A percentile compares a stretch with the other conserved stretches of the same genome.
phyloP scores from a whole-genome alignment of 2,329 filamentous ascomycete species.

The Ceratocystiopsis minuta region DNA sequence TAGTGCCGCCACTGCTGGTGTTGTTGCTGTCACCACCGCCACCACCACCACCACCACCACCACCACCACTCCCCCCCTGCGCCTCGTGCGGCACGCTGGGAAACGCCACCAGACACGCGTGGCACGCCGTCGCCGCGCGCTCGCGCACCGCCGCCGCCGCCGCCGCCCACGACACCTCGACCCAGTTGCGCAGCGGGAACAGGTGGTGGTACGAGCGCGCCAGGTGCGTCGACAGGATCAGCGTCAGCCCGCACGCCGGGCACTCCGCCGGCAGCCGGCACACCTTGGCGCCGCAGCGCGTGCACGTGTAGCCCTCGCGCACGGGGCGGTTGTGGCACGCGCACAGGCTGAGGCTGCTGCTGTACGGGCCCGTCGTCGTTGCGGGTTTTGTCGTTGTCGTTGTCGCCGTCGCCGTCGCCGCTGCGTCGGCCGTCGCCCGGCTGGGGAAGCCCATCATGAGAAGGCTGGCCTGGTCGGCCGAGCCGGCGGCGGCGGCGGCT shows the following conservation, averaged over 20 bases:
- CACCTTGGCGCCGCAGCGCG: conserved; percentile 73
- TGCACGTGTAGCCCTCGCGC: conserved; percentile 78
- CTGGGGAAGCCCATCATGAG: conserved; percentile 98
- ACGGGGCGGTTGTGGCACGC: conserved; percentile 76
- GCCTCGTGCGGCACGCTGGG: conserved; percentile 24
- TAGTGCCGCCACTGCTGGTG: conserved; percentile 2
- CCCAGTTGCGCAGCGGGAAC: conserved; percentile 80
- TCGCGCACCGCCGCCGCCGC: conserved; percentile 31
- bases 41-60: conserved; percentile 1
- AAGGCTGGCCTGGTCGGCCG: conserved; percentile 31
- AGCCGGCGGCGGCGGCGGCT: background rate
- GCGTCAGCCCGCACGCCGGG: conserved; percentile 73
- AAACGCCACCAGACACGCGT: conserved; percentile 59
- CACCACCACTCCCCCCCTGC: background rate
- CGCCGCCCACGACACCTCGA: conserved; percentile 67
- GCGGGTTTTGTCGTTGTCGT: background rate
- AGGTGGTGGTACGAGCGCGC: conserved; percentile 87
- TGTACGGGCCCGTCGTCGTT: too few species aligned
- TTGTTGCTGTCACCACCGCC: conserved; percentile 7
- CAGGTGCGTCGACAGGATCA: conserved; percentile 86
- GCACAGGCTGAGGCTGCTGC: conserved; percentile 54
- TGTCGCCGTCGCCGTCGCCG: conserved; percentile 8
- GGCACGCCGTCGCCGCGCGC: conserved; percentile 39
- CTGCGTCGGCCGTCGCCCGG: conserved; percentile 51
- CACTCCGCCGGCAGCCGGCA: conserved; percentile 83